Evolutionary conservation across 495 filamentous ascomycete species (phyloP), one percentile per base, ranked within the genome.

Genomic region (Choiromyces venosus): DNA sequence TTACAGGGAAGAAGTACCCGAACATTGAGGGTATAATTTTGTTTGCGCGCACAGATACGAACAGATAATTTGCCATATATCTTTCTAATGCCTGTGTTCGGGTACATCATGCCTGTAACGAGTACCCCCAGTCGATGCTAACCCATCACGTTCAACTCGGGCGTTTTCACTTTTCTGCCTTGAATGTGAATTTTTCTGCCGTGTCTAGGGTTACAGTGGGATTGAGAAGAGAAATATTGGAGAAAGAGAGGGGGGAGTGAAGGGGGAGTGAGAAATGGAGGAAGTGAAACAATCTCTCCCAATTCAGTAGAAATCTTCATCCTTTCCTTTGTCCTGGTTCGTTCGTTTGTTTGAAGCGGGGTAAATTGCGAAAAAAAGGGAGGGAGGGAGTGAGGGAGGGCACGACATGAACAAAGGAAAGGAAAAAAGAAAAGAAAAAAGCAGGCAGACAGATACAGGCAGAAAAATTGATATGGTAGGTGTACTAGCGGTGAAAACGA

Each of bases 381-480:
- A 10, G 52, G 21, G 21, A 25, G 46, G 52, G 4, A n/a, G n/a
- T n/a, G 21, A 10, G 52, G 21, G 21, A 25, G 46, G 52, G 4
- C 52, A 33, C 52, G 52, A 61, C 25, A 29, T 25, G 46, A 56
- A 29, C 9, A 40, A 40, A 40, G 39, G 39, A 56, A 8, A 21
- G 5, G 44, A 52, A 52, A 52, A 52, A n/a, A 18, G 8, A 9
- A n/a, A 52, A 29, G 14, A 14, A 9, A n/a, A 12, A 61, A 25
- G 52, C 52, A 61, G 52, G 52, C n/a, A 61, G 52, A 6, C 52
- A 61, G 52, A 61, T 61, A 9, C 52, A 61, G 52, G 52, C 52
- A 61, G 52, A 61, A 61, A 29, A 61, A 16, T 29, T 16, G 25
- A 61, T 44, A 19, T 4, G 42, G 42, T 44, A 44, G n/a, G 3